phyloP scores from a whole-genome alignment of 306 rosid species.

The Carpinus fangiana region DNA sequence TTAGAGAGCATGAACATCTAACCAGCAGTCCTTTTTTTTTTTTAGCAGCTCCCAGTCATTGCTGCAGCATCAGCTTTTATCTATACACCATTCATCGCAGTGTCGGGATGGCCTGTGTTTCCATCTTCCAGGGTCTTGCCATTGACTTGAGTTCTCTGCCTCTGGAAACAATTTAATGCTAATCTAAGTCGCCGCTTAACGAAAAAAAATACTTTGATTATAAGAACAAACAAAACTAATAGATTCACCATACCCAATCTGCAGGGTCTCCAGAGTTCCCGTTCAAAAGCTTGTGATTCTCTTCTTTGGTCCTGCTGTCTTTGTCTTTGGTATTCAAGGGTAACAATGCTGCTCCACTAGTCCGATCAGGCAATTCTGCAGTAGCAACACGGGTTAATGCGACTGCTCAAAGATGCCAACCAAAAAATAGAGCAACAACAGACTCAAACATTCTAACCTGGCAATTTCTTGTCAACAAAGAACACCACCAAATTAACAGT shows the following conservation, averaged over 20 bases:
- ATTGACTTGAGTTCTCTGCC: slow-evolving; percentile 88
- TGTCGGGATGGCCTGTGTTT: slow-evolving; percentile 61
- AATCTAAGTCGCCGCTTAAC: slow-evolving; percentile 23
- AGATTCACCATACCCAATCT: slow-evolving; percentile 69
- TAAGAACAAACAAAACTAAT: slow-evolving; percentile 20
- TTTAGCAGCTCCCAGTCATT: slow-evolving; percentile 31
- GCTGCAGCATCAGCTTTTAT: slow-evolving; percentile 31
- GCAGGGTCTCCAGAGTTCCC: slow-evolving; percentile 82
- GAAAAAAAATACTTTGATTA: slow-evolving; percentile 30
- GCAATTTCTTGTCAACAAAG: slow-evolving; percentile 77
- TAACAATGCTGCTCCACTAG: slow-evolving; percentile 52
- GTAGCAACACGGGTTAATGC: slow-evolving; percentile 31
- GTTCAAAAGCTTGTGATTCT: slow-evolving; percentile 85
- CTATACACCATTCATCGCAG: slow-evolving; percentile 70
- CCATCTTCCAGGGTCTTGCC: slow-evolving; percentile 89
- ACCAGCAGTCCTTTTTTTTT: slow-evolving; percentile 24
- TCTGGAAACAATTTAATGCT: slow-evolving; percentile 48
- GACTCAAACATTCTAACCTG: slow-evolving; percentile 53
- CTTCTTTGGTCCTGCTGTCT: slow-evolving; percentile 76
- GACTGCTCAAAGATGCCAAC: slow-evolving; percentile 13
- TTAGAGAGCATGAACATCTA: slow-evolving; percentile 37
- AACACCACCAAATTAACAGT: slow-evolving; percentile 95
- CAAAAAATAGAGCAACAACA: slow-evolving; percentile 6
- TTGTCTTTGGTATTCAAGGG: slow-evolving; percentile 80
- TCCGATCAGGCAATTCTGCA: slow-evolving; percentile 90